Evolutionary conservation across 768 basidiomycete species (phyloP).

Genomic region (Pholiota molesta): DNA sequence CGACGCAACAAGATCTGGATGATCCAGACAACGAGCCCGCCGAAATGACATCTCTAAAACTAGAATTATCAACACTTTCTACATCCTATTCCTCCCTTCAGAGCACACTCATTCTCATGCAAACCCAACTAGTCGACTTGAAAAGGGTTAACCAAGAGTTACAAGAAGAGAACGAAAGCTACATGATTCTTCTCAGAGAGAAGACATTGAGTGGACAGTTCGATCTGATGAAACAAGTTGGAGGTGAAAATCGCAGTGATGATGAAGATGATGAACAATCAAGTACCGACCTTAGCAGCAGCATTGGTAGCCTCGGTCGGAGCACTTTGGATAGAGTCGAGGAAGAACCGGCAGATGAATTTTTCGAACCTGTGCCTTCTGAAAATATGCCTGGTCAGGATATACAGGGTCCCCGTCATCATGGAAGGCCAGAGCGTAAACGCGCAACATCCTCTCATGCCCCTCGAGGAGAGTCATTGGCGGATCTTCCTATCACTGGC

Average conservation of each 20-base stretch:
- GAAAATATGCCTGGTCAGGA: constrained; percentile 35
- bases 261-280: constrained; percentile 45
- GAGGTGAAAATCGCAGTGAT: constrained; percentile 37
- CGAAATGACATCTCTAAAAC: constrained; percentile 81
- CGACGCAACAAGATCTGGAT: constrained; percentile 46
- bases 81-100: constrained; percentile 85
- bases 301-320: constrained; percentile 57
- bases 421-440: constrained; percentile 50
- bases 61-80: constrained; percentile 86
- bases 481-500: constrained; percentile 84
- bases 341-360: constrained; percentile 49
- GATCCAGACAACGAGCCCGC: constrained; percentile 79
- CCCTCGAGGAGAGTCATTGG: constrained; percentile 78
- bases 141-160: constrained; percentile 86
- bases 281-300: constrained; percentile 56
- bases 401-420: constrained; percentile 43
- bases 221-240: constrained; percentile 72
- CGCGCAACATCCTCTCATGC: constrained; percentile 57
- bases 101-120: constrained; percentile 81
- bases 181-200: constrained; percentile 91
- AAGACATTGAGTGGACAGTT: constrained; percentile 90
- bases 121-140: constrained; percentile 83
- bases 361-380: constrained; percentile 41
- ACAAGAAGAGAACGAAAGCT: constrained; percentile 97
- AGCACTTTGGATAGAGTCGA: constrained; percentile 68